Evolutionary conservation across 129 eudicot genomes (phyloP), one percentile per base, ranked within the genome.

Genomic region (Mikania micrantha): DNA sequence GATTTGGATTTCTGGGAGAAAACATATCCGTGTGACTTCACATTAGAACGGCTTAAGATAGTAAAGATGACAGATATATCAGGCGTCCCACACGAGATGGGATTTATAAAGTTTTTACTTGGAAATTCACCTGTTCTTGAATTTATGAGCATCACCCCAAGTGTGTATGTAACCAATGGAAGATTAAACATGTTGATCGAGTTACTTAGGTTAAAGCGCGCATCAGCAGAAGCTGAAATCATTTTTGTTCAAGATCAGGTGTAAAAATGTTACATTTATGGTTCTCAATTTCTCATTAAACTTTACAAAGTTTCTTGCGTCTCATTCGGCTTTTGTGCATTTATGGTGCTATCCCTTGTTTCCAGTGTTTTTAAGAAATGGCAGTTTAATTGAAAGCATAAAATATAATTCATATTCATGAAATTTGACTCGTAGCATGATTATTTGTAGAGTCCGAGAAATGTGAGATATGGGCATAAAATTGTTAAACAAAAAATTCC

Each of bases 31-130:
- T 29, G 42, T 72, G 90, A 73, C 72, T 81, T 74, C 80, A 67
- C 70, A 15, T 73, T 88, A 22, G 50, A 77, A 13, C 78, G 41
- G 27, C 85, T 94, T 75, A 87, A 83, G 79, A 79, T 68, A 0
- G 94, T 94, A 47, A 90, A 81, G 79, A 77, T 94, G 77, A 64
- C 90, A 13, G 99, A 94, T 63, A 36, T 87, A 54, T 79, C 79
- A 15, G 95, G 95, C 13, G 69, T 69, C 70, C 87, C 82, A 17
- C 85, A 84, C 53, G 99, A 94, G 73, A 90, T 94, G 97, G 80
- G 71, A 65, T 87, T 94, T 31, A 85, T 90, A 49, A 70, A 84
- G 73, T 81, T 87, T 53, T 64, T 94, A 76, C 95, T 94, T 66
- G 84, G 80, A 41, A 82, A 79, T 60, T 81, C 99, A 3, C 97